Percentiles rank a stretch among this genome's conserved stretches.
Conservation (phyloP, 73 alveolate species). For the Paramecium sonneborni region DNA sequence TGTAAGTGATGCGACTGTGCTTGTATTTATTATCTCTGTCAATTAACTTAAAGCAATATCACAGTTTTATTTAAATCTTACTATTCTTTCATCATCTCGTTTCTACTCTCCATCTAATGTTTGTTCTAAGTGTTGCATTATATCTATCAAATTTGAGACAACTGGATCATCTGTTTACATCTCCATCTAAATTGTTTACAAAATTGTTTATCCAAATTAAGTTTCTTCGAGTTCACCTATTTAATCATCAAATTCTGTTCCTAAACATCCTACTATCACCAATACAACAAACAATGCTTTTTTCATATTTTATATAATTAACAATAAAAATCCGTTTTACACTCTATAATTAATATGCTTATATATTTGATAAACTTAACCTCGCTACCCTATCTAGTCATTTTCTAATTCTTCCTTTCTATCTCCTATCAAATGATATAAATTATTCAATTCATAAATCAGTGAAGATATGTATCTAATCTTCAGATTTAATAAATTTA, state of each 20-base stretch:
- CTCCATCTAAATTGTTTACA: slow-evolving; percentile 47
- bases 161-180: slow-evolving; percentile 59
- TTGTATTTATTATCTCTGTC: slow-evolving; percentile 29
- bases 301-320: slow-evolving; percentile 5
- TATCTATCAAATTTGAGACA: slow-evolving; percentile 27
- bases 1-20: slow-evolving; percentile 42
- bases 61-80: slow-evolving; percentile 41
- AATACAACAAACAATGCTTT: neutral
- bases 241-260: slow-evolving; percentile 5
- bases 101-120: slow-evolving; percentile 31
- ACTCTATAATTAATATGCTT: neutral
- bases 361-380: neutral
- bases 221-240: slow-evolving; percentile 8
- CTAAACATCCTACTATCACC: neutral
- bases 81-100: slow-evolving; percentile 55
- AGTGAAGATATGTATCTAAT: neutral
- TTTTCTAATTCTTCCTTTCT: neutral
- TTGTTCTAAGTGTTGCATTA: slow-evolving; percentile 13
- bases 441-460: neutral
- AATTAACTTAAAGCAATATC: slow-evolving; percentile 30
- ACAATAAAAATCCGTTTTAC: slow-evolving; percentile 32
- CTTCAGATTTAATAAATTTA: neutral
- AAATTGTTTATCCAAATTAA: slow-evolving; percentile 42
- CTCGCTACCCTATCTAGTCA: neutral
- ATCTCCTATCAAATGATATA: neutral